Evolutionary conservation across 768 basidiomycete species (phyloP), one percentile per base, ranked within the genome.

Genomic region (Myochromella boudieri): DNA sequence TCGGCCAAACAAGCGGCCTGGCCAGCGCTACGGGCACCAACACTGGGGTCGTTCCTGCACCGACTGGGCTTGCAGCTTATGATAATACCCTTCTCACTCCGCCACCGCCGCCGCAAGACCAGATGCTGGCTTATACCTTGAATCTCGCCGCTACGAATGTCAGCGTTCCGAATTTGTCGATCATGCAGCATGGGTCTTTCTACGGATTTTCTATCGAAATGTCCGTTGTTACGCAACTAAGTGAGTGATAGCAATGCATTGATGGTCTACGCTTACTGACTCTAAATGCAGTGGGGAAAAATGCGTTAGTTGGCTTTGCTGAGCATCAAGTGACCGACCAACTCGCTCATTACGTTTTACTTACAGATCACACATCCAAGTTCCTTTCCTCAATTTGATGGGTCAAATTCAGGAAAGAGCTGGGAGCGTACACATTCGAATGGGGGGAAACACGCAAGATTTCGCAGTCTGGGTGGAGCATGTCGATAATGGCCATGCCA

Each of bases 151-250:
- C 48, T 11, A 62, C 63, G 39, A 70, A 64, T 17, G 59, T 52
- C 5, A 54, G 46, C 12, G 68, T 68, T 1, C 49, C 49, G 2
- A 66, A 65, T 1, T 40, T 72, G 34, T 71, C 70, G 12, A 71
- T 73, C 17, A 61, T 64, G 25, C 71, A 70, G 45, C 33, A 45
- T 47, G 82, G 80, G 12, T 72, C 78, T 12, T 87, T 87, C 55
- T 73, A 81, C 44, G 87, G 85, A 8, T 87, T 89, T 60, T 85
- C 82, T 3, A 75, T 90, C 37, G 87, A 90, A 64, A 74, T 86
- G 69, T 85, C 84, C 32, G 80, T 89, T 10, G 71, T 80, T 6
- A 78, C 76, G 46, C 77, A 80, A 68, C 70, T 85, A 52, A 64
- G 84, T 85, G 60, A 61, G 80, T 79, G 68, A 6, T 78, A n/a